Evolutionary conservation across 768 basidiomycete species (phyloP).

Genomic region (Hygrocybe punicea): DNA sequence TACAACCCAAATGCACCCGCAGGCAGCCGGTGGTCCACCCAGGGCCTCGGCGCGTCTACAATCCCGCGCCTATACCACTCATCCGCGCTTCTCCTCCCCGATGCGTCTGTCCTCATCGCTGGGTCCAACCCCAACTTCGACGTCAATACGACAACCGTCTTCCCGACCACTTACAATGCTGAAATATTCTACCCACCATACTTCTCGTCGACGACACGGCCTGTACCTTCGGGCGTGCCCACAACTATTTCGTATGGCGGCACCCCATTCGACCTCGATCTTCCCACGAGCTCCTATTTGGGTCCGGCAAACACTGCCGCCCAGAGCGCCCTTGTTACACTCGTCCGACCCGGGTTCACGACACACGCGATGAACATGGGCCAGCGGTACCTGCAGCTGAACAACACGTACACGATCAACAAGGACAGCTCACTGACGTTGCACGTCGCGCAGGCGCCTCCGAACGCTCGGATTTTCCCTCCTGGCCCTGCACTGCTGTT

Average conservation of each 20-base stretch:
- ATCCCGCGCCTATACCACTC: conserved; percentile 84
- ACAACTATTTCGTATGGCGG: conserved; percentile 83
- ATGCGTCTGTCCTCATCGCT: conserved; percentile 80
- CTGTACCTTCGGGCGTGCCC: conserved; percentile 67
- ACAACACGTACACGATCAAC: conserved; percentile 72
- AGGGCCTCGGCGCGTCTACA: conserved; percentile 49
- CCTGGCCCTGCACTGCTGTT: conserved; percentile 75
- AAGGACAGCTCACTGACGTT: conserved; percentile 71
- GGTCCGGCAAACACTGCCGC: conserved; percentile 68
- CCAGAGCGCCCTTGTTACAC: conserved; percentile 66
- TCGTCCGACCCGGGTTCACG: conserved; percentile 80
- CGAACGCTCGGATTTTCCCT: conserved; percentile 80
- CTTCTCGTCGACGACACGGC: conserved; percentile 67
- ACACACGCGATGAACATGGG: conserved; percentile 90
- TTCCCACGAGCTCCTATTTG: conserved; percentile 63
- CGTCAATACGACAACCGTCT: conserved; percentile 58
- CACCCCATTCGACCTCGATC: conserved; percentile 65
- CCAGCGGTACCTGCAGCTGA: conserved; percentile 69
- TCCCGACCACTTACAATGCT: conserved; percentile 74
- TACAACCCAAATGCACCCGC: conserved; percentile 63
- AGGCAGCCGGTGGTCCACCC: conserved; percentile 63
- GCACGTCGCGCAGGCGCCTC: conserved; percentile 79
- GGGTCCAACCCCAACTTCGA: conserved; percentile 95
- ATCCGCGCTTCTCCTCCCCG: conserved; percentile 70
- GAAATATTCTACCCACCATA: conserved; percentile 93